Base-by-base conservation (phyloP, 129 eudicot species). In the Logfia minima region DNA sequence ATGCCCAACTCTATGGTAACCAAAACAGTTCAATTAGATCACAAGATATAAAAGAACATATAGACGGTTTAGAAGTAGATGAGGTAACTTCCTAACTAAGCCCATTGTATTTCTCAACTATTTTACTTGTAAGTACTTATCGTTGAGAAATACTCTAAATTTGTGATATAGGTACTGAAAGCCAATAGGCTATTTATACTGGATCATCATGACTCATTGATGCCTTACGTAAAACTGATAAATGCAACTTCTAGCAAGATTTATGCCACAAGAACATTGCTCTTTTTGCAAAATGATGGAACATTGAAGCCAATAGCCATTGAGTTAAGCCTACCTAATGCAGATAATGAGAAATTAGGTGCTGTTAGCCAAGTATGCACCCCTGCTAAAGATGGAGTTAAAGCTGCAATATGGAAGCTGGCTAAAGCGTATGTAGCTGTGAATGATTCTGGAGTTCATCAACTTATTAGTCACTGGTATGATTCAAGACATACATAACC, bases 371-470 rank as follows among this genome's bases (percentile, higher is more conserved):
- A 81, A 72, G 88, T 88, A 4, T 80, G 51, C 69, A 81, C 79
- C 10, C 89, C 87, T 14, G 66, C 84, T 7, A 80, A 72, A 45
- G 52, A 88, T 64, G 92, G 87, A 23, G 68, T 75, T 1, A 77
- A 84, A 52, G 76, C 81, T 66, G 77, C 83, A 68, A 24, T 88
- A 16, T 88, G 90, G 92, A 80, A 72, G 72, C 64, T 88, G 52
- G 90, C 89, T 18, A 88, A 88, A 81, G 85, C 87, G 24, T 82
- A 81, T 79, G 90, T 79, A 37, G 75, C 80, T 0, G 83, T 84
- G 6, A 88, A 83, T 45, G 92, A 88, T 74, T 70, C 86, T 41
- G 92, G 88, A 18, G 75, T 83, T 77, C 90, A 85, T 73, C 89
- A 86, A 68, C 89, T 84, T 52, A 80, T 84, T 32, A 84, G 87